Percentiles rank a stretch among this genome's conserved stretches.
These are phyloP conservation scores for Gyrodon lividus DNA, from an alignment of 768 basidiomycete species.

Conservation along the genomic window DNA sequence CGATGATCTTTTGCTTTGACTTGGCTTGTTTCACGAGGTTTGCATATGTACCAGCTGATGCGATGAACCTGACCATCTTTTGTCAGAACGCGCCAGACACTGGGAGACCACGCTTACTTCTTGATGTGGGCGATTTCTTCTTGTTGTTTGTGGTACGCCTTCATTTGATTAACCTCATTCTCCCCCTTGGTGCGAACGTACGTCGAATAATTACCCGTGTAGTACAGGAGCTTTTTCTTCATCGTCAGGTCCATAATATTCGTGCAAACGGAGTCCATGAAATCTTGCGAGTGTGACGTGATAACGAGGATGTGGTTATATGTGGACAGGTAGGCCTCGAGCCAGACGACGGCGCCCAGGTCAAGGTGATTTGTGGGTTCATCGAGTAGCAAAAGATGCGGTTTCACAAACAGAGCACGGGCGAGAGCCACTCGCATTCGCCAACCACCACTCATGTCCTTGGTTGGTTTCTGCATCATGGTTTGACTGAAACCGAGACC, in stretches of 20 bases:
- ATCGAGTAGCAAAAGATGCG: constrained; percentile 91
- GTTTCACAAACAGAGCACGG: constrained; percentile 93
- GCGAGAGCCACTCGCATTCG: constrained; percentile 98
- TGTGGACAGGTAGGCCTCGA: constrained; percentile 95
- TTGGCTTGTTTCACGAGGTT: constrained; percentile 99
- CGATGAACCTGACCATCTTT: constrained; percentile 70
- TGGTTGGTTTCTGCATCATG: constrained; percentile 97
- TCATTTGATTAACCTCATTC: constrained; percentile 99
- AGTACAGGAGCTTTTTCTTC: constrained; percentile 92
- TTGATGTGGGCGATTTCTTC: constrained; percentile 99
- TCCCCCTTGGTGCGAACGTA: constrained; percentile 94
- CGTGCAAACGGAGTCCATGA: constrained; percentile 97
- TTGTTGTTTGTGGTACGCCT: constrained; percentile 97
- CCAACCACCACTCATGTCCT: constrained; percentile 99
- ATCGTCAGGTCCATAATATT: constrained; percentile 95
- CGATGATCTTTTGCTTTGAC: constrained; percentile 99
- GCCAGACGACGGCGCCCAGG: constrained; percentile 97
- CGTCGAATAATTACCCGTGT: constrained; percentile 95
- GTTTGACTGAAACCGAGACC: constrained; percentile 87
- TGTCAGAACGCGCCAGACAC: constrained; percentile 9
- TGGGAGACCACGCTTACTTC: constrained; percentile 55
- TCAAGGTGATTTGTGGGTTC: constrained; percentile 94
- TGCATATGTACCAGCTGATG: constrained; percentile 99
- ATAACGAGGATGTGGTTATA: constrained; percentile 99
- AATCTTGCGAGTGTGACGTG: constrained; percentile 98